Percentiles rank a stretch among this genome's conserved stretches.
These are phyloP conservation scores for Candida adriatica DNA, from an alignment of 805 yeast genomes.

Conservation along the genomic window DNA sequence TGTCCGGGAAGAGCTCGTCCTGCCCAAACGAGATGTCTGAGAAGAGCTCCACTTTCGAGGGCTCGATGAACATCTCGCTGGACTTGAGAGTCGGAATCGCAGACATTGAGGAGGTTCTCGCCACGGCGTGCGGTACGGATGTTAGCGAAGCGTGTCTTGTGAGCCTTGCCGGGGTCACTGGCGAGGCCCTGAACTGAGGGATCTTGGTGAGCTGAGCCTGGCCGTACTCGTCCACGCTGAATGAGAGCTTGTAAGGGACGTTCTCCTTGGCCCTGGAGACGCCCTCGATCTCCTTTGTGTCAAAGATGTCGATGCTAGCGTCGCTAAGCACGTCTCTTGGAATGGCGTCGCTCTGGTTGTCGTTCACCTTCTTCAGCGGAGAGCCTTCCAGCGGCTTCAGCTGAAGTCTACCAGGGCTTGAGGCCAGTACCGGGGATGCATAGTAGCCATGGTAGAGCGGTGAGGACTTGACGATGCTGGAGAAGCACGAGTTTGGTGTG, in stretches of 20 bases:
- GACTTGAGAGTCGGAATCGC: constrained; percentile 7
- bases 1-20: constrained; percentile 5
- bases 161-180: constrained; percentile 4
- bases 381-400: constrained; percentile 23
- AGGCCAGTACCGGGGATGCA: constrained; percentile 13
- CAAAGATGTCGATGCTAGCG: too few species aligned
- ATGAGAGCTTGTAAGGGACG: constrained; percentile 9
- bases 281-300: background rate
- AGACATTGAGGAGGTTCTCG: constrained; percentile 14
- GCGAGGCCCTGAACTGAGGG: background rate
- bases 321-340: background rate
- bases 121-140: constrained; percentile 6
- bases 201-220: constrained; percentile 19
- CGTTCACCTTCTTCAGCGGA: too few species aligned
- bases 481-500: constrained; percentile 24
- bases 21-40: constrained; percentile 17
- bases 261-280: background rate
- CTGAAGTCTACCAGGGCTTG: constrained; percentile 22
- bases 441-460: constrained; percentile 25
- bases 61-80: constrained; percentile 17
- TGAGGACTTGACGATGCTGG: constrained; percentile 25
- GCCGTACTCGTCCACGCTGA: constrained; percentile 22
- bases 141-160: constrained; percentile 20
- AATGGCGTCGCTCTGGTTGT: too few species aligned
- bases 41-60: constrained; percentile 16